Base-by-base conservation (phyloP, 305 asterid species). In the Plantago coronopus region DNA sequence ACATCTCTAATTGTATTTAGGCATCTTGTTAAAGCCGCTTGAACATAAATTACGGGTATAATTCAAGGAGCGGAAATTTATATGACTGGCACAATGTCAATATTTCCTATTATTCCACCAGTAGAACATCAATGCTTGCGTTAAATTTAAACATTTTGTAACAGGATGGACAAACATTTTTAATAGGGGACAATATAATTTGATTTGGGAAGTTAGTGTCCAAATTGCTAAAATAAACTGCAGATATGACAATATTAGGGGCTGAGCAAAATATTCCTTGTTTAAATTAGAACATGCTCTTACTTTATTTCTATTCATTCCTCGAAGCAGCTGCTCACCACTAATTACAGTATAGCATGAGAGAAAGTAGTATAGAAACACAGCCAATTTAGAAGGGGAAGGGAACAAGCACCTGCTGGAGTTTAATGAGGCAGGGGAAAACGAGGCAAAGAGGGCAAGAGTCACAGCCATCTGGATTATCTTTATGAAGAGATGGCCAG, bases 391-490 rank as follows among this genome's bases (percentile, higher is more conserved):
- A 51, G 2, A 13, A 19, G 13, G 20, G 67, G 31, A 8, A 17
- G 25, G n/a, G 65, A 72, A 76, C 54, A 61, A 48, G 37, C 67
- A 93, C 98, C 96, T 81, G 96, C 80, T 93, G 99, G 46, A 93
- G 94, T 83, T 93, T 93, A 69, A 83, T 82, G 62, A 93, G 87
- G 77, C 94, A 89, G 61, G 99, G 99, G 62, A 93, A 97, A 64
- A 93, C 96, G 25, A 93, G 83, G 81, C 99, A 93, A 77, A 80
- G 89, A 11, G 98, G 98, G 79, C 99, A 93, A 7, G 90, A 84
- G 67, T 89, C 96, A 65, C 99, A 93, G 66, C 99, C 97, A 48
- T 93, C 94, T 12, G 94, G 91, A 66, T 79, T 87, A 27, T 87
- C 95, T 72, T 63, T 72, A 66, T 93, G 97, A 76, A 93, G 91